Evolutionary conservation across 805 yeast species (phyloP).

Genomic region (Wickerhamomyces bisporus): DNA sequence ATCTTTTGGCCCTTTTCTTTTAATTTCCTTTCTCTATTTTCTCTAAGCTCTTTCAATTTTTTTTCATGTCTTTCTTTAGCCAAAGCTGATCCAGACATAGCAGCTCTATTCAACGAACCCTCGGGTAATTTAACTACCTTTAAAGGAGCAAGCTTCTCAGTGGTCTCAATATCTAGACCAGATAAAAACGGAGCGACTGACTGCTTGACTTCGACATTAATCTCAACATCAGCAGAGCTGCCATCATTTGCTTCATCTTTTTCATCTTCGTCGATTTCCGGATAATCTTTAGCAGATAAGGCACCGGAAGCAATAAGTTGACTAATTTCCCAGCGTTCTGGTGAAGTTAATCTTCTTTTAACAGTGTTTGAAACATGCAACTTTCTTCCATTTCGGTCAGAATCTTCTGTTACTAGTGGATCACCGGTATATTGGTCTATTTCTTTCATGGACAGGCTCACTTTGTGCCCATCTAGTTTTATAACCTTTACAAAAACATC

Average conservation of each 20-base stretch:
- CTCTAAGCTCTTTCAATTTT: constrained; percentile 45
- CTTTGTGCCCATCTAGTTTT: constrained; percentile 39
- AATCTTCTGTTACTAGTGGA: constrained; percentile 8
- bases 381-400: constrained; percentile 12
- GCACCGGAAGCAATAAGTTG: constrained; percentile 82
- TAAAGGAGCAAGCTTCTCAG: constrained; percentile 42
- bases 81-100: constrained; percentile 64
- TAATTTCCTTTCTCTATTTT: constrained; percentile 32
- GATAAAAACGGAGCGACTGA: constrained; percentile 69
- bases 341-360: constrained; percentile 60
- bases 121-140: constrained; percentile 66
- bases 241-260: constrained; percentile 19
- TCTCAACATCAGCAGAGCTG: constrained; percentile 39
- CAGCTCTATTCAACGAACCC: constrained; percentile 73
- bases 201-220: constrained; percentile 70
- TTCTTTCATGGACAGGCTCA: constrained; percentile 63
- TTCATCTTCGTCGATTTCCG: constrained; percentile 46
- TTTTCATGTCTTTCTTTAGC: constrained; percentile 62
- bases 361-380: constrained; percentile 10
- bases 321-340: constrained; percentile 86
- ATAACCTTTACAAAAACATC: constrained; percentile 59
- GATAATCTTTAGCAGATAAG: constrained; percentile 59
- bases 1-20: constrained; percentile 45
- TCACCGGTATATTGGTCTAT: constrained; percentile 69
- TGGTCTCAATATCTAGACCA: constrained; percentile 37